Evolutionary conservation across 345 rosid genomes (phyloP).

Genomic region (Rhodamnia rubescens): DNA sequence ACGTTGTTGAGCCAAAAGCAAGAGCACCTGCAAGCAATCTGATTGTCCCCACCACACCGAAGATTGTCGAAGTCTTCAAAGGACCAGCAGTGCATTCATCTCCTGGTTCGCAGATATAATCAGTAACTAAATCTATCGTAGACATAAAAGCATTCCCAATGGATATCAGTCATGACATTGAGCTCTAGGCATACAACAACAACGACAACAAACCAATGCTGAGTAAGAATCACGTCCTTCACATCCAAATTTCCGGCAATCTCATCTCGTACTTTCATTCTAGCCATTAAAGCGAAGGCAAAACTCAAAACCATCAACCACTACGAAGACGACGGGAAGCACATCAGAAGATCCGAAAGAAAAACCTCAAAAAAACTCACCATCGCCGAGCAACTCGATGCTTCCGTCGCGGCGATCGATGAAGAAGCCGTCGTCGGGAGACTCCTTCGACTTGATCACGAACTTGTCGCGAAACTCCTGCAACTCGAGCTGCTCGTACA

Average conservation of each 20-base stretch:
- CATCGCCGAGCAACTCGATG: constrained; percentile 44
- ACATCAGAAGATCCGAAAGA: background rate
- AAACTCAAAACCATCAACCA: background rate
- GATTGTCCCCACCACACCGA: constrained; percentile 85
- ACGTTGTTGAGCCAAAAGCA: background rate
- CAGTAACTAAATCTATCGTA: background rate
- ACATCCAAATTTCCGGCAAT: background rate
- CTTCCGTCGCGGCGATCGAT: constrained; percentile 60
- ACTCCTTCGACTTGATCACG: constrained; percentile 50
- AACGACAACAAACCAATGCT: background rate
- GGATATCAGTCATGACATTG: background rate
- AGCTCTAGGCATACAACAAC: background rate
- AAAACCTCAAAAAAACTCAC: constrained; percentile 11
- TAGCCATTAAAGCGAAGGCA: background rate
- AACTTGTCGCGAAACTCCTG: constrained; percentile 66
- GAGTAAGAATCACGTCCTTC: background rate
- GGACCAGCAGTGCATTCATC: constrained; percentile 27
- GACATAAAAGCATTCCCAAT: background rate
- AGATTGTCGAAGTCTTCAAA: constrained; percentile 39
- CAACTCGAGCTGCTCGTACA: constrained; percentile 53
- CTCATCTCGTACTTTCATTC: background rate
- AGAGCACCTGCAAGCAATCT: constrained; percentile 67
- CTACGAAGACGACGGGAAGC: background rate
- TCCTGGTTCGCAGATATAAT: constrained; percentile 16
- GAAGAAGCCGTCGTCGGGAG: constrained; percentile 59